Conservation (phyloP, 139 green algal genomes). For the Chlamydomonas schloesseri region DNA sequence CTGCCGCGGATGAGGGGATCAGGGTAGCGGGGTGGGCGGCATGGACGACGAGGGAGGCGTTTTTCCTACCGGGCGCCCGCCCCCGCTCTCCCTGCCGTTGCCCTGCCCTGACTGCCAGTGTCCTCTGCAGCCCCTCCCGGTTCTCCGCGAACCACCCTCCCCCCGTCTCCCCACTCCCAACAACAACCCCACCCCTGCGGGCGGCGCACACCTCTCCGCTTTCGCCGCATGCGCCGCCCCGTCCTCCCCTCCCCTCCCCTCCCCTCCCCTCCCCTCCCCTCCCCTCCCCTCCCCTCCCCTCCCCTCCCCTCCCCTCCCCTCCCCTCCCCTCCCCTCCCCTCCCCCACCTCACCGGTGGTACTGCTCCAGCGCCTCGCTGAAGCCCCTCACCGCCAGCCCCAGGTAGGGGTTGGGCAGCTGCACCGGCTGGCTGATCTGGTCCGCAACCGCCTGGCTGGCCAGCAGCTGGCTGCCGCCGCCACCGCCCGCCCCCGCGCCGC, state of each 20-base stretch:
- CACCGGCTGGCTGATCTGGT: constrained; percentile 52
- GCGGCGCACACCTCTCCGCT: too few species aligned
- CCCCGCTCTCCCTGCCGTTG: too few species aligned
- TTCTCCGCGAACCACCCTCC: neutral
- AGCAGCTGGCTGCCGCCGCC: neutral
- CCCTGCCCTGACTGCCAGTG: too few species aligned
- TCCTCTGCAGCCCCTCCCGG: neutral
- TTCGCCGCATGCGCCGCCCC: neutral
- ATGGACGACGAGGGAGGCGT: too few species aligned
- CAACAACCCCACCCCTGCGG: too few species aligned
- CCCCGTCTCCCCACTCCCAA: too few species aligned
- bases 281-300: neutral
- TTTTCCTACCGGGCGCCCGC: too few species aligned
- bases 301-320: neutral
- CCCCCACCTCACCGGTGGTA: constrained; percentile 23
- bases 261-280: too few species aligned
- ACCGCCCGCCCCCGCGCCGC: too few species aligned
- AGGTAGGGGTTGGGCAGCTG: constrained; percentile 60
- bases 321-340: neutral
- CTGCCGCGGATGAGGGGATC: neutral
- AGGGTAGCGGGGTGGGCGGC: neutral
- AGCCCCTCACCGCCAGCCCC: constrained; percentile 39
- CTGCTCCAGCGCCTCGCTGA: constrained; percentile 46
- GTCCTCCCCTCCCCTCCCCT: too few species aligned
- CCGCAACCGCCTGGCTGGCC: constrained; percentile 35